Percentiles rank a stretch among this genome's conserved stretches.
Conservation (phyloP, 176 grass and related monocot species). For the Dendrocalamus sinicus region DNA sequence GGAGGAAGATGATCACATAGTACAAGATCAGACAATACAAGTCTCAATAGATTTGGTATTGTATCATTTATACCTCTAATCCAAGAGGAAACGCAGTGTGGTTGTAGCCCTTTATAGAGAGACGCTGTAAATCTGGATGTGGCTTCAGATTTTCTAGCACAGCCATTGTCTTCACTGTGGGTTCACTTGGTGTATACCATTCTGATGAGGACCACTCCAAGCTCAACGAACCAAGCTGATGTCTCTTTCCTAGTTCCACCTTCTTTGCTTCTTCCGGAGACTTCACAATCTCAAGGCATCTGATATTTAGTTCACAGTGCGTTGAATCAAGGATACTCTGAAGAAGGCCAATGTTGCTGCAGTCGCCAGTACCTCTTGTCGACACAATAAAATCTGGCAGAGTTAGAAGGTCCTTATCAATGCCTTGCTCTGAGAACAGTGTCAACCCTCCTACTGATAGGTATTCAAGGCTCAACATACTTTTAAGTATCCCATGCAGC, state of each 20-base stretch:
- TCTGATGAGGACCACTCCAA: slow-evolving; percentile 8
- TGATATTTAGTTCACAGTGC: slow-evolving; percentile 6
- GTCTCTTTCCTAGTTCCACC: neutral
- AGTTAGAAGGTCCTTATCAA: neutral
- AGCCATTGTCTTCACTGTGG: too few species aligned
- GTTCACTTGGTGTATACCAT: too few species aligned
- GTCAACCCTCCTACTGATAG: slow-evolving; percentile 14
- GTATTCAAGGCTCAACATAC: neutral
- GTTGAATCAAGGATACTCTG: neutral
- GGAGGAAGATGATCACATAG: neutral
- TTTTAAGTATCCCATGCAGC: neutral
- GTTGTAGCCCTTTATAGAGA: neutral
- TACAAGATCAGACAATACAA: neutral
- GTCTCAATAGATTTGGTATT: neutral
- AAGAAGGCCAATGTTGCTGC: slow-evolving; percentile 10
- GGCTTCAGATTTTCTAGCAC: neutral
- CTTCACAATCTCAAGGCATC: neutral
- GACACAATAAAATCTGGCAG: neutral
- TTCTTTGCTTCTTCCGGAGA: neutral
- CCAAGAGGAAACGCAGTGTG: neutral
- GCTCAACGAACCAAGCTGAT: neutral
- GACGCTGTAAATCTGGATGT: neutral
- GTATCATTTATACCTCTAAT: neutral
- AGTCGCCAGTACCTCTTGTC: neutral
- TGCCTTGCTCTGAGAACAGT: neutral